phyloP scores from a whole-genome alignment of 2,329 filamentous ascomycete species.

The Fusarium sp. region DNA sequence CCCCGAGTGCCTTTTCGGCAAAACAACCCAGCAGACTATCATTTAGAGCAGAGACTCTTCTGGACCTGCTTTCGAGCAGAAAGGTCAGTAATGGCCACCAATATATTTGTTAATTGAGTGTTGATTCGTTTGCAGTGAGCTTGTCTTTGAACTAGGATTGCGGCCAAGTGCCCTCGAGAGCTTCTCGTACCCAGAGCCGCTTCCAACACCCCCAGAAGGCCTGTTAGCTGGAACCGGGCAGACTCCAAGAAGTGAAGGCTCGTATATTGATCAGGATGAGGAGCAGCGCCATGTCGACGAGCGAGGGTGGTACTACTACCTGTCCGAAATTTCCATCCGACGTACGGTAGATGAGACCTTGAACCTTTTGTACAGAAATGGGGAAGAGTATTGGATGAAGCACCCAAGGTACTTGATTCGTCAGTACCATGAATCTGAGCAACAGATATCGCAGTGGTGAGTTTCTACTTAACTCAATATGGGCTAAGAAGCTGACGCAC shows the following conservation, averaged over 20 bases:
- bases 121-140: neutral
- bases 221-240: neutral
- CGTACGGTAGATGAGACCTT: constrained; percentile 31
- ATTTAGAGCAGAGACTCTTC: constrained; percentile 34
- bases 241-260: neutral
- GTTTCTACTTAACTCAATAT: neutral
- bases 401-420: constrained; percentile 2
- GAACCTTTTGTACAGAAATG: neutral
- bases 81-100: constrained; percentile 11
- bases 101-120: neutral
- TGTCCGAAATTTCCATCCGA: constrained; percentile 34
- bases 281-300: constrained; percentile 4
- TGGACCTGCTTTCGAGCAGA: constrained; percentile 39
- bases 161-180: constrained; percentile 21
- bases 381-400: constrained; percentile 15
- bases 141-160: constrained; percentile 9
- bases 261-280: neutral
- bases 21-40: neutral
- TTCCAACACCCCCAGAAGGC: constrained; percentile 22
- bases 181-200: constrained; percentile 31
- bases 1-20: neutral
- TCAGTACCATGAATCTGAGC: constrained; percentile 9
- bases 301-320: constrained; percentile 35
- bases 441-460: constrained; percentile 21
- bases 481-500: neutral